Base-by-base conservation (phyloP, 2,329 filamentous ascomycete species). In the Apiospora pterosperma region DNA sequence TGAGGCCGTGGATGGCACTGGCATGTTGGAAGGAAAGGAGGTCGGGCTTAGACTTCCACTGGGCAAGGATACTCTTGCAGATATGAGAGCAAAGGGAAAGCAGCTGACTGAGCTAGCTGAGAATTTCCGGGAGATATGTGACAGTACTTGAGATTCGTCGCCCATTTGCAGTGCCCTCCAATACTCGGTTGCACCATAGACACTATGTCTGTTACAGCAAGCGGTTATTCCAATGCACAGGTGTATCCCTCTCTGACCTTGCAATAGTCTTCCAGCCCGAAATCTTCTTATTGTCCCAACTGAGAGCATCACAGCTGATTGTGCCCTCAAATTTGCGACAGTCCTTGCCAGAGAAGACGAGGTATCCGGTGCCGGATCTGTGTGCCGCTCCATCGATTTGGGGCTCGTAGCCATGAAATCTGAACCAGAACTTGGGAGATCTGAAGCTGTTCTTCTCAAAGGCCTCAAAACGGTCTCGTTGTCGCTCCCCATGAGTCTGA, bases 401-500 rank as follows among this genome's bases (percentile, higher is more conserved):
- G 6, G 38, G 48, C 4, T 62, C 8, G 14, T 31, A 31, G 3
- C 68, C 66, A 19, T 68, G 67, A 67, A 68, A 72, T 59, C 64
- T 63, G 5, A 70, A 61, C 68, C 71, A 72, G 61, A 71, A 71
- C 62, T 73, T 72, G 52, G 71, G 69, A 36, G 68, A 66, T 7
- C 68, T 65, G 65, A 71, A 71, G 25, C 68, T 69, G 62, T 70
- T 71, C 65, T 72, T 70, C 28, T 70, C 68, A 44, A 70, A 72
- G n/a, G 67, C 64, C 12, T 64, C 62, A 36, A 64, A 66, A 8
- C 69, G 67, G 16, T 64, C 66, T 39, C 62, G 65, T 36, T 62
- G 38, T 38, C 14, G 12, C 34, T 60, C 58, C n/a, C n/a, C 58
- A 11, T 11, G 36, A 16, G 58, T 19, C 5, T 42, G 25, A 14